These are phyloP conservation scores for Neurospora sublineolata DNA, from an alignment of 495 filamentous ascomycete species.

Conservation along the genomic window DNA sequence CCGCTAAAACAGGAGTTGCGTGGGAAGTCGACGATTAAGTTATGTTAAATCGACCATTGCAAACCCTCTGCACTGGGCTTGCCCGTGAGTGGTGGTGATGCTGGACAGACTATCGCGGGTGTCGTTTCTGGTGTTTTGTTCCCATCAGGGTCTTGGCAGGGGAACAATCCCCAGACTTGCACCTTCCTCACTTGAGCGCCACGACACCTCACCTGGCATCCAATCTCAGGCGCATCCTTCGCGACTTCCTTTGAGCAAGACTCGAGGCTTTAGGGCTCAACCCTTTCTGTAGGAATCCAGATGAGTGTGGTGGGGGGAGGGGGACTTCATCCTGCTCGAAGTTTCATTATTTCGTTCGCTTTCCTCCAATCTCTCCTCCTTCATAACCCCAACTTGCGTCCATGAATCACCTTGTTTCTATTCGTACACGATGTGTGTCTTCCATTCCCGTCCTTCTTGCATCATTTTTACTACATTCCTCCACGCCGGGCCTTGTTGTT, in stretches of 20 bases:
- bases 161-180: neutral
- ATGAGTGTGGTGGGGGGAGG: neutral
- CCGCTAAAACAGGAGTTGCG: neutral
- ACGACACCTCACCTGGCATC: no score
- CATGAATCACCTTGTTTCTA: no score
- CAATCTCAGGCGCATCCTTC: neutral
- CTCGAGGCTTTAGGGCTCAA: neutral
- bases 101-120: neutral
- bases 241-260: neutral
- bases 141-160: neutral
- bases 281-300: neutral
- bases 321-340: neutral
- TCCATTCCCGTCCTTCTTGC: no score
- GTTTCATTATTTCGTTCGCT: neutral
- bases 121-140: neutral
- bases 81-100: neutral
- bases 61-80: no score
- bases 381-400: no score
- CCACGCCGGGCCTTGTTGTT: no score
- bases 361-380: neutral
- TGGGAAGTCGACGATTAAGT: neutral
- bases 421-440: no score
- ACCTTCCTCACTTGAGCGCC: neutral
- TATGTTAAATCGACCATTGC: no score
- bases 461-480: no score